A percentile compares a stretch with the other conserved stretches of the same genome.
Conservation (phyloP, 2,329 filamentous ascomycete genomes). For the Lachnellula cervina region DNA sequence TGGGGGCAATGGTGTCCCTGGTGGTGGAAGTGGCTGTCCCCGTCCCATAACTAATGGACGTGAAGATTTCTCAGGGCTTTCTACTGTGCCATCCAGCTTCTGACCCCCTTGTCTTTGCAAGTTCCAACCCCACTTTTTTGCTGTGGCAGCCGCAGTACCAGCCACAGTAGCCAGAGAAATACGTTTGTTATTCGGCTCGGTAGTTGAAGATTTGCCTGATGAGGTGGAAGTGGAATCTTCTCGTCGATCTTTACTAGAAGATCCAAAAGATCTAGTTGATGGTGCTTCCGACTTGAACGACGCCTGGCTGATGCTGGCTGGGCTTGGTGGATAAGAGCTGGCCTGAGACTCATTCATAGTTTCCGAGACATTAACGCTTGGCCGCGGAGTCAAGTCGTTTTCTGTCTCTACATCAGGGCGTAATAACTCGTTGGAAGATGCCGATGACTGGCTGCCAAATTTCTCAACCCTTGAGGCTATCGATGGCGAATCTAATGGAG, state of each 20-base stretch:
- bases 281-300: constrained; percentile 39
- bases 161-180: constrained; percentile 51
- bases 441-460: constrained; percentile 45
- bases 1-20: constrained; percentile 70
- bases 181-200: constrained; percentile 37
- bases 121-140: constrained; percentile 56
- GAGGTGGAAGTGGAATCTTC: constrained; percentile 30
- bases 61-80: constrained; percentile 36
- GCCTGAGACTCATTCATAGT: constrained; percentile 4
- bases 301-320: constrained; percentile 32
- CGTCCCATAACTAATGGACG: constrained; percentile 68
- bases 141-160: constrained; percentile 47
- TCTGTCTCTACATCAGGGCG: constrained; percentile 36
- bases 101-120: constrained; percentile 44
- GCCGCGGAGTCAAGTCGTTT: constrained; percentile 29
- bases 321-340: constrained; percentile 27
- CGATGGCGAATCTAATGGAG: constrained; percentile 41
- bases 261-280: constrained; percentile 38
- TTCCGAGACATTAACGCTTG: constrained; percentile 15
- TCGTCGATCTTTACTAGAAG: constrained; percentile 31
- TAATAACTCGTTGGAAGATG: constrained; percentile 42
- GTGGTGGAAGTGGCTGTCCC: constrained; percentile 75
- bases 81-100: constrained; percentile 18
- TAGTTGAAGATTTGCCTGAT: constrained; percentile 18
- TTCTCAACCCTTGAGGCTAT: constrained; percentile 37